Conservation (phyloP, 129 eudicot species). For the Silybum marianum region DNA sequence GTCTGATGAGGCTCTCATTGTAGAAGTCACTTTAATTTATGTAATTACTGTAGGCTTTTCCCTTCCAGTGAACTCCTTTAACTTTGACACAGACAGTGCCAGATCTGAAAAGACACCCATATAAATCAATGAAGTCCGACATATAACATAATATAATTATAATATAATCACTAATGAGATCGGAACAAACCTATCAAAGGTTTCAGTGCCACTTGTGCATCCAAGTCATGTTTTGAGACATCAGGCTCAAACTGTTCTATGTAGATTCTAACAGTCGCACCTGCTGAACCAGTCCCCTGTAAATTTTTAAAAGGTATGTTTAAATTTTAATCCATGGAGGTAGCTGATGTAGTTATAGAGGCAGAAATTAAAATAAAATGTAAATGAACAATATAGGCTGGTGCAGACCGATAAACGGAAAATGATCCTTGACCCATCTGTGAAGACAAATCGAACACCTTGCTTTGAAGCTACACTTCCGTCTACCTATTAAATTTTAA, state of each 20-base stretch:
- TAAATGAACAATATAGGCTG: background rate
- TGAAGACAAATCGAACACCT: conserved; percentile 94
- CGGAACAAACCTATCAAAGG: conserved; percentile 88
- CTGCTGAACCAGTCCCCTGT: conserved; percentile 98
- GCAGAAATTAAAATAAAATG: conserved; percentile 1
- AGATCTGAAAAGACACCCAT: conserved; percentile 55
- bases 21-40: conserved; percentile 32
- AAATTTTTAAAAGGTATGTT: background rate
- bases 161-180: background rate
- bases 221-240: conserved; percentile 84
- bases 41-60: conserved; percentile 98
- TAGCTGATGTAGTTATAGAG: background rate
- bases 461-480: conserved; percentile 93
- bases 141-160: background rate
- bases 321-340: background rate
- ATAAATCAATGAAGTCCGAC: background rate
- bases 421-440: conserved; percentile 96
- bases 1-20: conserved; percentile 12
- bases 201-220: conserved; percentile 88
- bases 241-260: conserved; percentile 97
- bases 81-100: conserved; percentile 82
- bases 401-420: conserved; percentile 81
- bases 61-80: conserved; percentile 93
- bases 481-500: conserved; percentile 63
- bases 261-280: conserved; percentile 90